Base-by-base conservation (phyloP, 441 rosid species). In the Theobroma grandiflorum region DNA sequence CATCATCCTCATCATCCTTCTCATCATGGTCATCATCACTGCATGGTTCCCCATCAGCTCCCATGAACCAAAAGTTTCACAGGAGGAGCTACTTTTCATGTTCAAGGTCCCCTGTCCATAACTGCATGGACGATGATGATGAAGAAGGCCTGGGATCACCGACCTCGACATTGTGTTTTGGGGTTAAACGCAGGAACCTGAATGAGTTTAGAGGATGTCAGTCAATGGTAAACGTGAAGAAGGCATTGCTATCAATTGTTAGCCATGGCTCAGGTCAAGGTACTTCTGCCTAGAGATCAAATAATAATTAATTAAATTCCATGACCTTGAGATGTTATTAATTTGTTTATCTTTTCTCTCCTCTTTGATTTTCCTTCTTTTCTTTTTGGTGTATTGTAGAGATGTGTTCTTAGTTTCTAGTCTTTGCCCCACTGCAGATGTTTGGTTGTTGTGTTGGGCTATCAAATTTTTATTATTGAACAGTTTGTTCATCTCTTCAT, bases 201-300 rank as follows among this genome's bases (percentile, higher is more conserved):
- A 75, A 68, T 15, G 72, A 50, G 52, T 69, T 35, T 71, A 71
- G 80, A 86, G 83, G 89, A 58, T 83, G 81, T 43, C 80, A 80
- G 45, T 85, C 84, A 2, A 76, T 85, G 87, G 80, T 75, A 45
- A 86, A 80, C 49, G 64, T 85, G 88, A 89, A 88, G 83, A 86
- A 80, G 64, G 85, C 86, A 79, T 83, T 90, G 69, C 49, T 78
- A 69, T 81, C 87, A 75, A 80, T 86, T 71, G 85, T 84, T 42
- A 79, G 87, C 31, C 78, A 86, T 67, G 81, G 77, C 80, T 79
- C 86, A 59, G 81, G 79, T 71, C 82, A 71, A 57, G 83, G 79
- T 67, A 74, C 40, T 35, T 12, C 38, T 26, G 62, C 52, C 40
- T 62, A 26, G 47, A 45, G 31, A 59, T 45, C 63, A 16, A 26